Base-by-base conservation (phyloP, 805 yeast species). In the Myxozyma mucilagina region DNA sequence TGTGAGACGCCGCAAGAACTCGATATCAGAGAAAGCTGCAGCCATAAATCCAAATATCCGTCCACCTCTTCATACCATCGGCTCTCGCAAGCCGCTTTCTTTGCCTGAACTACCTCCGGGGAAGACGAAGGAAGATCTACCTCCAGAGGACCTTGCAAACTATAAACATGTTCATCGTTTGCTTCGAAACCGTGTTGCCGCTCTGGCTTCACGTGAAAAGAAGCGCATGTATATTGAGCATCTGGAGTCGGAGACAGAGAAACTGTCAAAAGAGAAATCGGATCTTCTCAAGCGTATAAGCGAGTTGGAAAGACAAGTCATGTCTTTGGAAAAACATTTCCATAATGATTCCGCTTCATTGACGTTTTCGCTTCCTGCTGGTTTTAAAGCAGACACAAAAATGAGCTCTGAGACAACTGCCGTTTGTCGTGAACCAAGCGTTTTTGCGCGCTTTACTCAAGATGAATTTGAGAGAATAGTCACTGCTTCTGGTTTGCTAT, bases 41-140 rank as follows among this genome's bases (percentile, higher is more conserved):
- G 24, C 35, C 47, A 42, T 59, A 18, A 56, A 63, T 42, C 54
- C 58, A 38, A 57, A 63, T 11, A 52, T 63, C 31, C 49, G 57
- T 9, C 67, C 67, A 4, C 61, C 67, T 18, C 60, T 63, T 18
- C 53, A 56, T 44, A 61, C 67, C 13, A 63, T 63, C 38, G 67
- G 67, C 35, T 55, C 64, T 13, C 64, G 67, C 57, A 56, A 57
- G 62, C 67, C 67, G 16, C 54, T 63, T 10, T 53, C 29, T 9
- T 36, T 63, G 47, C 67, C 67, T 29, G 67, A 63, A 11, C 53
- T 63, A 18, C 67, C 67, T 8, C 63, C 64, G 11, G 67, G 67
- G 3, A 61, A 63, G 54, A 63, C 67, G 14, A 63, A 63, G 47
- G 67, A 63, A 14, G 66, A 63, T 32, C 43, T 63, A n/a, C 55